Evolutionary conservation across 2,329 filamentous ascomycete genomes (phyloP), one percentile per base, ranked within the genome.

Genomic region (Lizonia empirigonia): DNA sequence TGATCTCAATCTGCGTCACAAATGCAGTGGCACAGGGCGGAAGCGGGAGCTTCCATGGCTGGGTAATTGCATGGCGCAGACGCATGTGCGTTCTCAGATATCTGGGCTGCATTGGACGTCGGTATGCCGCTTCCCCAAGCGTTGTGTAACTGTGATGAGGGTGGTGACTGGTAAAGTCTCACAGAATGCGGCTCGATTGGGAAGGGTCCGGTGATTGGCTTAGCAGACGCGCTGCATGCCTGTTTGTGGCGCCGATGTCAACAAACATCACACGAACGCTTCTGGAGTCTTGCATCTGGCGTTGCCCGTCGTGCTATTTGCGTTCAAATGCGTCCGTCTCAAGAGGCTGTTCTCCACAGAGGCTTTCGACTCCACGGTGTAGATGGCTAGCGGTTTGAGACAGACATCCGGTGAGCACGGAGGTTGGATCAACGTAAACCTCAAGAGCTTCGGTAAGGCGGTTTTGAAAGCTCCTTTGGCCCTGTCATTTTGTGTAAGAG

Each of bases 81-180:
- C 18, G 42, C 37, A 46, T 46, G 42, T 41, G 12, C 37, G 16
- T 42, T 32, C 20, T 23, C 12, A 34, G 24, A 9, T 19, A 13
- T 22, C 20, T 20, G 13, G 22, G 27, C 38, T 8, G n/a, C n/a
- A n/a, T n/a, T n/a, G n/a, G n/a, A n/a, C n/a, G n/a, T n/a, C n/a
- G n/a, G n/a, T n/a, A n/a, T 53, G 7, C 46, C 57, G 57, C 35
- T 55, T 50, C 51, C 53, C 53, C 50, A 44, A 45, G 34, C 24
- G 36, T 39, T 22, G 56, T 59, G 56, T 48, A 46, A 61, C 56
- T 10, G 46, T 52, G 42, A 50, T 29, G 35, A 22, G 18, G 5
- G 13, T 13, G 19, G 13, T 41, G 40, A 57, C 20, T 55, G 54
- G 51, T 13, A 13, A 27, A 26, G 22, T 13, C 22, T 24, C 34